Conservation (phyloP, 2,329 filamentous ascomycete species). For the Exophiala spinifera region DNA sequence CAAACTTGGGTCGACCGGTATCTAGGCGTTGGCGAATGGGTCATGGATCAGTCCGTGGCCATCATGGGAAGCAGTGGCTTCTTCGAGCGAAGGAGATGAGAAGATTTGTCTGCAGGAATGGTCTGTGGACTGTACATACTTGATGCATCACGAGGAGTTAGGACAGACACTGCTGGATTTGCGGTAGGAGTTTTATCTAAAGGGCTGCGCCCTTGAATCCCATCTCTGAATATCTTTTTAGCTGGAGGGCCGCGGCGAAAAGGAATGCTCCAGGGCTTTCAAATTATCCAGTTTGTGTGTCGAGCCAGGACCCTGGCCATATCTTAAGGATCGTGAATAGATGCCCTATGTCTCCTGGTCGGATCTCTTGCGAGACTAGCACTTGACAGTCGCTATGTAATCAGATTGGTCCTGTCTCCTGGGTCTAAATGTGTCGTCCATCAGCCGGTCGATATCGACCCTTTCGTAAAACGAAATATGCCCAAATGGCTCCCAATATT, state of each 20-base stretch:
- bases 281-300: too few relatives aligned
- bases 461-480: constrained; percentile 46
- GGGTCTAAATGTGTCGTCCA: constrained; percentile 27
- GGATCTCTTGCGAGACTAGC: not conserved
- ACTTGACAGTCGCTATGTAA: not conserved
- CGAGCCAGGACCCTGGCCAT: too few relatives aligned
- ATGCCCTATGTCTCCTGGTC: too few relatives aligned
- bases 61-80: constrained; percentile 82
- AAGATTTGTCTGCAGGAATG: not conserved
- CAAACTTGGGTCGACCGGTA: constrained; percentile 91
- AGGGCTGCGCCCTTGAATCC: too few relatives aligned
- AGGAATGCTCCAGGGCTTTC: too few relatives aligned
- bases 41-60: constrained; percentile 96
- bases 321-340: too few relatives aligned
- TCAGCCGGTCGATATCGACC: constrained; percentile 41
- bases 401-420: not conserved
- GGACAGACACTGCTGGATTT: not conserved
- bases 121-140: not conserved
- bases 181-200: not conserved
- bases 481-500: constrained; percentile 68
- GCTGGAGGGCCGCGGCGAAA: too few relatives aligned
- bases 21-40: constrained; percentile 90
- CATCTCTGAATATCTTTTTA: too few relatives aligned
- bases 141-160: constrained; percentile 8
- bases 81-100: constrained; percentile 83